Evolutionary conservation across 108 stramenopile species (phyloP).

Genomic region (Skeletonema menzelii): DNA sequence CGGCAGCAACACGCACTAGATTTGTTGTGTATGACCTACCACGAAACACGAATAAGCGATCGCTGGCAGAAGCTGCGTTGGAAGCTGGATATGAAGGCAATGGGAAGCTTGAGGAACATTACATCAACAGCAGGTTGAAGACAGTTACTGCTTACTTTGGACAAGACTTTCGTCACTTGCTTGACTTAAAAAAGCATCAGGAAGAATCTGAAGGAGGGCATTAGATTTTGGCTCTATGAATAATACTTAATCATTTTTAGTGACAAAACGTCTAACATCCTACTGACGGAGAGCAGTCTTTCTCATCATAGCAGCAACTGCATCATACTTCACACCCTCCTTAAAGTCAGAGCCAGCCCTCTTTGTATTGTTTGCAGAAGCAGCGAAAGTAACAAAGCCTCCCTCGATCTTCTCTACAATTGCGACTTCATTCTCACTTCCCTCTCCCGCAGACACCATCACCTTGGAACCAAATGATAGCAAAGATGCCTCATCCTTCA

Average conservation of each 20-base stretch:
- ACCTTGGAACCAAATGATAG: slow-evolving; percentile 32
- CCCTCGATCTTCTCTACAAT: slow-evolving; percentile 51
- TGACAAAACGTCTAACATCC: neutral
- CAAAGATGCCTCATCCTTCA: slow-evolving; percentile 50
- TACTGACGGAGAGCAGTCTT: slow-evolving; percentile 39
- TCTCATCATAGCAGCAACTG: slow-evolving; percentile 43
- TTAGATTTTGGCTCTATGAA: neutral
- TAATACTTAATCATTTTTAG: slow-evolving; percentile 1
- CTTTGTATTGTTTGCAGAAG: slow-evolving; percentile 75
- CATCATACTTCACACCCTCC: slow-evolving; percentile 46
- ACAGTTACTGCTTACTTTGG: slow-evolving; percentile 90
- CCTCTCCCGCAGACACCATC: slow-evolving; percentile 35
- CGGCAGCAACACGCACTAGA: slow-evolving; percentile 61
- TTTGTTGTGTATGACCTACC: slow-evolving; percentile 82
- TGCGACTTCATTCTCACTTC: slow-evolving; percentile 25
- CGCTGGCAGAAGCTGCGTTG: slow-evolving; percentile 72
- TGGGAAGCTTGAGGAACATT: slow-evolving; percentile 84
- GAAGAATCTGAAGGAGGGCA: neutral
- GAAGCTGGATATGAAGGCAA: slow-evolving; percentile 84
- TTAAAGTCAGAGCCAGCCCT: slow-evolving; percentile 49
- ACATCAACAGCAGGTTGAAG: slow-evolving; percentile 85
- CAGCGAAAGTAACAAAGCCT: slow-evolving; percentile 59
- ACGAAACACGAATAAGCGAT: slow-evolving; percentile 71
- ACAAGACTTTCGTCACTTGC: slow-evolving; percentile 42
- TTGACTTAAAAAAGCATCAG: slow-evolving; percentile 26